A percentile compares a stretch with the other conserved stretches of the same genome.
Conservation (phyloP, 2,329 filamentous ascomycete genomes). For the Aphanoascus verrucosus region DNA sequence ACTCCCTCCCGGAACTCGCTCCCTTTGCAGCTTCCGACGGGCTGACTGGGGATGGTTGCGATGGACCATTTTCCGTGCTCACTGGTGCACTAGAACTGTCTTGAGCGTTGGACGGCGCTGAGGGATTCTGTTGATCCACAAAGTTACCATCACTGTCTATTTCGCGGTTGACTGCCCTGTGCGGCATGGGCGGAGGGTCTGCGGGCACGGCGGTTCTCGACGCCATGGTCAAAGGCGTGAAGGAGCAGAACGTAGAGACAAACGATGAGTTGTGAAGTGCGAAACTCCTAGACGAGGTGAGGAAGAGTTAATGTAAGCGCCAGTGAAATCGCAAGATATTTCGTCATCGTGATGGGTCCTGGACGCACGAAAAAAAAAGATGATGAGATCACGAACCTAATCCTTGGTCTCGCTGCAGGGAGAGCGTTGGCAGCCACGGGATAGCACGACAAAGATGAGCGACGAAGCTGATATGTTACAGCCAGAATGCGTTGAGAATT, state of each 20-base stretch:
- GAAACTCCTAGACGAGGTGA: not conserved
- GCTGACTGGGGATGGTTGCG: constrained; percentile 18
- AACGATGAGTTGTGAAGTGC: not conserved
- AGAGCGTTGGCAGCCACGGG: not conserved
- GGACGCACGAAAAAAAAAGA: not conserved
- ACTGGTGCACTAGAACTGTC: not conserved
- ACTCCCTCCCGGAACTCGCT: constrained; percentile 39
- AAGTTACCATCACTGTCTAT: not conserved
- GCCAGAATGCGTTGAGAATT: too few species aligned
- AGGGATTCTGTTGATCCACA: not conserved
- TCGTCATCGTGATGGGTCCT: not conserved
- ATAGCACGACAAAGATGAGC: not conserved
- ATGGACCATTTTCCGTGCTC: not conserved
- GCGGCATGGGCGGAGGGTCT: not conserved
- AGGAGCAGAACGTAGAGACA: not conserved
- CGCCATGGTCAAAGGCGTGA: not conserved
- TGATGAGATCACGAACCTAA: constrained; percentile 2
- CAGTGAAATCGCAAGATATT: not conserved
- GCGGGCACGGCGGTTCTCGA: not conserved
- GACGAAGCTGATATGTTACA: too few species aligned
- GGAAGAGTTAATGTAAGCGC: not conserved
- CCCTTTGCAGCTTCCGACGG: constrained; percentile 36
- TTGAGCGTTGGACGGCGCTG: not conserved
- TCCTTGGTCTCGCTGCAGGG: not conserved
- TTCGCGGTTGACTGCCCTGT: not conserved